phyloP scores from a whole-genome alignment of 106 monocot genomes.

The Triglochin maritima region DNA sequence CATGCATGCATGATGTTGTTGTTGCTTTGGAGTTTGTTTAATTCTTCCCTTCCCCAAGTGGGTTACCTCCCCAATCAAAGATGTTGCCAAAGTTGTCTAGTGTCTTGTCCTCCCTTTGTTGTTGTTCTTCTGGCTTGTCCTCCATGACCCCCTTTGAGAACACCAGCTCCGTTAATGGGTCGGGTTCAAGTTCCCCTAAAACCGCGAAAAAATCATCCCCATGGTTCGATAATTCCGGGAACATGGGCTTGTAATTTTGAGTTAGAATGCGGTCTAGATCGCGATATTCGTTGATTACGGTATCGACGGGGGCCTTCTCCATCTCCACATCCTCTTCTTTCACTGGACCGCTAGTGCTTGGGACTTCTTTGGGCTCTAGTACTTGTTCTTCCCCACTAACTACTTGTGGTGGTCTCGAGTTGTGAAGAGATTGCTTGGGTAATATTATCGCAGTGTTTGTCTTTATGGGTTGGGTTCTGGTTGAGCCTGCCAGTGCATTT shows the following conservation, averaged over 20 bases:
- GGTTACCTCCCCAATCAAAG: slow-evolving; percentile 35
- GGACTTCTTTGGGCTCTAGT: background rate
- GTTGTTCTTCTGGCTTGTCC: slow-evolving; percentile 13
- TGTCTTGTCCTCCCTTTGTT: slow-evolving; percentile 11
- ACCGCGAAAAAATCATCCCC: slow-evolving; percentile 47
- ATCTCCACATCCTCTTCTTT: slow-evolving; percentile 23
- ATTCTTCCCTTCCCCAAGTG: slow-evolving; percentile 23
- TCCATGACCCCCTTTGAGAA: slow-evolving; percentile 34
- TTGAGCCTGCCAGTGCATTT: slow-evolving; percentile 46
- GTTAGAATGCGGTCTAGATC: slow-evolving; percentile 8
- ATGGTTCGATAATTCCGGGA: slow-evolving; percentile 23
- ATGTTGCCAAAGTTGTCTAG: slow-evolving; percentile 30
- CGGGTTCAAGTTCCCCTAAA: slow-evolving; percentile 45
- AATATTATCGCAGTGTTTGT: background rate
- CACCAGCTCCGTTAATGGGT: slow-evolving; percentile 32
- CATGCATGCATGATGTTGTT: too few relatives aligned
- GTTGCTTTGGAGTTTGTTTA: too few relatives aligned
- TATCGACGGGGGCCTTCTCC: background rate
- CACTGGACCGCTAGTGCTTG: background rate
- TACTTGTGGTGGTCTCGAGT: background rate
- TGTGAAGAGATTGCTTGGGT: background rate
- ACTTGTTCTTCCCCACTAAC: slow-evolving; percentile 5
- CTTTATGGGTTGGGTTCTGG: slow-evolving; percentile 21
- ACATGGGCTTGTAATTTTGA: slow-evolving; percentile 27
- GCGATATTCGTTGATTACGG: background rate